Base-by-base conservation (phyloP, 164 flowering plant species). In the Stephania cephalantha region DNA sequence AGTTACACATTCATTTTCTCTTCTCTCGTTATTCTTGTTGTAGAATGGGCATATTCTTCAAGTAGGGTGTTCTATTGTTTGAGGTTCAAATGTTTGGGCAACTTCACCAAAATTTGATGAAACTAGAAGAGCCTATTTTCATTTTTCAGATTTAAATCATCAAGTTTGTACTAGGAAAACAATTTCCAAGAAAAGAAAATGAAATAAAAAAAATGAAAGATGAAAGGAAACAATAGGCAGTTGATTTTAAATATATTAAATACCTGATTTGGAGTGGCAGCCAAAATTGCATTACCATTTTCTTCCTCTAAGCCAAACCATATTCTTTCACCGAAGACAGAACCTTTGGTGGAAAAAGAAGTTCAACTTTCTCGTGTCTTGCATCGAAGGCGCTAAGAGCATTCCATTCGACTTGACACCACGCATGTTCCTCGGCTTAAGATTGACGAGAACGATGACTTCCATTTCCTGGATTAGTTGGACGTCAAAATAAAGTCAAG, bases 381-480 rank as follows among this genome's bases (percentile, higher is more conserved):
- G 87, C 88, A 87, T 95, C 95, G 98, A 95, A 75, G 98, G 98
- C 75, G 92, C 93, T 88, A 95, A 74, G 77, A 95, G 92, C 99
- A 95, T 95, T 68, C 98, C 99, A 73, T 58, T 77, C 9, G 99
- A 95, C 84, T 90, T 93, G 71, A 95, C 83, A 46, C 99, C 99
- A 35, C 95, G 92, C 99, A 95, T 95, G 75, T 91, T 95, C 78
- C 97, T 86, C 22, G 99, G 91, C 87, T 95, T 95, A 72, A 95
- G 86, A 85, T 95, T 95, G 25, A 96, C 94, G 75, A 95, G 93
- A 25, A 95, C 97, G 73, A 91, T 80, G 0, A 95, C 99, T 44
- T 80, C 81, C 73, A 50, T 78, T 68, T 81, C 93, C 94, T 82
- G 75, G 68, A 82, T 20, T 20, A 15, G 29, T 8, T 65, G 25